Base-by-base conservation (phyloP, 1,284 basidiomycete genomes). In the Boletus hoseneyae region DNA sequence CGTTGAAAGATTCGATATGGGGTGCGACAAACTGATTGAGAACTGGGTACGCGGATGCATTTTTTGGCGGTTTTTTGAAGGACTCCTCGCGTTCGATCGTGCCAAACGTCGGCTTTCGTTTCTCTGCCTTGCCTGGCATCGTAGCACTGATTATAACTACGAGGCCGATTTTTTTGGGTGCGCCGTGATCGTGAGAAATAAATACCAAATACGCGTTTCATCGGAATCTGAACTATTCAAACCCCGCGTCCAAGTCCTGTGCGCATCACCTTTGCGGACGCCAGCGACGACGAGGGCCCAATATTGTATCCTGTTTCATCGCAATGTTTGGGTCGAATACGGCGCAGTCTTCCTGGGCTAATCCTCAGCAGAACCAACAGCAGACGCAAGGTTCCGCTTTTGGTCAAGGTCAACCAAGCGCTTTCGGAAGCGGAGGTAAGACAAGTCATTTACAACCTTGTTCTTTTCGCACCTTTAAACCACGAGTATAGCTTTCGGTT, bases 1-100 rank as follows among this genome's bases (percentile, higher is more conserved):
- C 87, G 69, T 99, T 97, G 78, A 99, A 99, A 38, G 91, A 94
- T 70, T 98, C 90, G 56, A 99, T 83, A 67, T 97, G 95, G 10
- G 97, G 97, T 27, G 83, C 78, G 49, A 97, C 91, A 60, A 99
- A 92, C 70, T 97, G 92, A 60, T 96, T 93, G 50, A 99, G 78
- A 50, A 92, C 90, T 15, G 85, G 84, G 51, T 92, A 85, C 15
- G 86, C 83, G 34, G 87, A 80, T 18, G 80, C 81, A 42, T 81
- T 71, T 57, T 76, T 76, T 16, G 87, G 79, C 0, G 97, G 97
- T 51, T 85, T 78, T 66, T 82, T 80, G 73, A 97, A 97, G 4
- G 79, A 72, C 11, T 84, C 75, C 73, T 98, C 94, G 50, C 94
- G 83, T 37, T 79, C 76, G 45, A 98, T 77, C 1, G 96, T 98